Evolutionary conservation across 2,329 filamentous ascomycete genomes (phyloP).

Genomic region (Hymenoscyphus fraxineus): DNA sequence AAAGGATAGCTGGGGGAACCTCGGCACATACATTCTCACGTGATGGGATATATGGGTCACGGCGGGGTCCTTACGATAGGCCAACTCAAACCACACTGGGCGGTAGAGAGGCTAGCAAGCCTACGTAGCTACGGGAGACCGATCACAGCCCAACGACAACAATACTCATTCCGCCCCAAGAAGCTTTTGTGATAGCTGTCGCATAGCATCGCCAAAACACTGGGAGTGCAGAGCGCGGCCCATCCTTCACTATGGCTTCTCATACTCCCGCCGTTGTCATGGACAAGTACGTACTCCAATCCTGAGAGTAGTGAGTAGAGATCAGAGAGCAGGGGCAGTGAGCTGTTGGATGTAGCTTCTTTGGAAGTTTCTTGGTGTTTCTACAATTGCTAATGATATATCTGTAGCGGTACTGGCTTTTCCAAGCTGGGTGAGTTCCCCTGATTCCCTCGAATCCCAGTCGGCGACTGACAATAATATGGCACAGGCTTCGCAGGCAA

Average conservation of each 20-base stretch:
- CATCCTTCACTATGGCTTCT: slow-evolving; percentile 70
- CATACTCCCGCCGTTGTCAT: slow-evolving; percentile 99
- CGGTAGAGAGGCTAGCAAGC: slow-evolving; percentile 15
- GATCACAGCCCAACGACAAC: slow-evolving; percentile 12
- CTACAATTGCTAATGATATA: slow-evolving; percentile 27
- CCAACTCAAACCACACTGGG: slow-evolving; percentile 4
- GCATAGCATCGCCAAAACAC: slow-evolving; percentile 28
- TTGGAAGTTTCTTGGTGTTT: neutral
- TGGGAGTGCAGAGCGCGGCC: slow-evolving; percentile 28
- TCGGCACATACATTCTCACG: neutral
- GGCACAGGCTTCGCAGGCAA: slow-evolving; percentile 90
- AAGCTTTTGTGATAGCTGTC: slow-evolving; percentile 23
- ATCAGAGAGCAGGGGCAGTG: slow-evolving; percentile 8
- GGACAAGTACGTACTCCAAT: slow-evolving; percentile 83
- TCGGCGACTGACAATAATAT: slow-evolving; percentile 7
- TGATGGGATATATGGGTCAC: neutral
- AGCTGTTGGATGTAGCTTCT: neutral
- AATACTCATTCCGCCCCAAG: slow-evolving; percentile 9
- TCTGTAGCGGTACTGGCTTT: slow-evolving; percentile 89
- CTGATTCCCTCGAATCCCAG: neutral
- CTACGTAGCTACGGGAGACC: neutral
- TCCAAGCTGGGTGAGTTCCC: slow-evolving; percentile 83
- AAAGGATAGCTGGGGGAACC: neutral
- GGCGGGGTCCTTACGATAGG: slow-evolving; percentile 2
- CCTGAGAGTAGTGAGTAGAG: slow-evolving; percentile 24